Conservation (phyloP, 148 eudicot species). For the Nepenthes gracilis region DNA sequence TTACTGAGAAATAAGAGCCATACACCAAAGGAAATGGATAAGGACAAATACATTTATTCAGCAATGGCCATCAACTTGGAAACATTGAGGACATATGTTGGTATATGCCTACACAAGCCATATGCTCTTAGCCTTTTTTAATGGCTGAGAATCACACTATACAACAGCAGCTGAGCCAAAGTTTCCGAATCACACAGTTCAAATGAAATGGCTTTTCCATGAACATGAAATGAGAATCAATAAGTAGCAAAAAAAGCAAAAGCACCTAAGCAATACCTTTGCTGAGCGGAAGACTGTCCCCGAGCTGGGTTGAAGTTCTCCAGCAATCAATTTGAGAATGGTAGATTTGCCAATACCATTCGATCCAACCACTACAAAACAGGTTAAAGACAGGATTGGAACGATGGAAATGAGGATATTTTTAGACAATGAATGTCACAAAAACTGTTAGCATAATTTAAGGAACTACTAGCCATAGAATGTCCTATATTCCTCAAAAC, state of each 20-base stretch:
- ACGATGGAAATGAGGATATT: too few relatives aligned
- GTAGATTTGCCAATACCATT: conserved; percentile 99
- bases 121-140: too few relatives aligned
- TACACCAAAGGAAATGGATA: too few relatives aligned
- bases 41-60: too few relatives aligned
- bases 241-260: background rate
- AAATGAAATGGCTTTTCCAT: background rate
- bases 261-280: conserved; percentile 72
- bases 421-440: background rate
- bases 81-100: too few relatives aligned
- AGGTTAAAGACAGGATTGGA: background rate
- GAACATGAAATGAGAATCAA: too few relatives aligned
- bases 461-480: background rate
- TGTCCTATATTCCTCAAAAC: background rate
- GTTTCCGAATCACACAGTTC: background rate
- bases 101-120: too few relatives aligned
- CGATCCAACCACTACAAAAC: conserved; percentile 89
- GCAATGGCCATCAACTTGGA: too few relatives aligned
- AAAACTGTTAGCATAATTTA: background rate
- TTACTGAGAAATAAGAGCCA: too few relatives aligned
- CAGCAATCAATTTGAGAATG: conserved; percentile 88
- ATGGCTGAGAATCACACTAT: too few relatives aligned
- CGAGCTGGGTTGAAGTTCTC: conserved; percentile 96
- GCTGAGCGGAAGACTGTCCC: conserved; percentile 99
- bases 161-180: too few relatives aligned